Evolutionary conservation across 768 basidiomycete genomes (phyloP), one percentile per base, ranked within the genome.

Genomic region (Sporobolomyces phaffii): DNA sequence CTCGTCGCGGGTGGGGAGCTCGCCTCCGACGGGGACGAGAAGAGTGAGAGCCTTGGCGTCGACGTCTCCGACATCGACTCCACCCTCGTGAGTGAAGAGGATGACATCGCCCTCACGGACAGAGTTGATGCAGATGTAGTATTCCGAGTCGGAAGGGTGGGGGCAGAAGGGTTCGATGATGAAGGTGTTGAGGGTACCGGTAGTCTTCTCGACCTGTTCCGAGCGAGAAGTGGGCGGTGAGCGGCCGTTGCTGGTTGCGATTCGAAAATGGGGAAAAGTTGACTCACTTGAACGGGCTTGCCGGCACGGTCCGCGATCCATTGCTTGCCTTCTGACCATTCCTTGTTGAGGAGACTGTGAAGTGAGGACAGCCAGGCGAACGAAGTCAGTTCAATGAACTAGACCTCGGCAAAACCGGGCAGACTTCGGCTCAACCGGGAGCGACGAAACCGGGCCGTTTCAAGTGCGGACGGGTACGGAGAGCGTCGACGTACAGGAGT

Each of bases 151-250:
- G 58, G 90, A 85, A 3, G 90, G 87, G 77, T 98, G 94, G 52
- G 94, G 94, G 59, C 93, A 83, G 86, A 99, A 96, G n/a, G 94
- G 94, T 80, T 99, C 94, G 72, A 98, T 84, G 79, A 99, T 97
- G 81, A 99, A 98, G 78, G 87, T 96, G 83, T 87, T 92, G 72
- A 99, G 83, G 38, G 90, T 91, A 67, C 94, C 94, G n/a, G 88
- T 89, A 68, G 90, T 86, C 50, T 87, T 84, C 81, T 96, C 96
- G 65, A 97, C 94, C 89, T 73, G 70, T 5, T 8, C 0, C 15
- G 17, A n/a, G 33, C 22, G 13, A 22, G 17, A 22, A 10, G 14
- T 2, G 17, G n/a, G n/a, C n/a, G n/a, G n/a, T n/a, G n/a, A n/a
- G n/a, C n/a, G n/a, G n/a, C n/a, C n/a, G n/a, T n/a, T n/a, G n/a